phyloP scores from a whole-genome alignment of 495 filamentous ascomycete species.

The Aspergillus bridgeri region DNA sequence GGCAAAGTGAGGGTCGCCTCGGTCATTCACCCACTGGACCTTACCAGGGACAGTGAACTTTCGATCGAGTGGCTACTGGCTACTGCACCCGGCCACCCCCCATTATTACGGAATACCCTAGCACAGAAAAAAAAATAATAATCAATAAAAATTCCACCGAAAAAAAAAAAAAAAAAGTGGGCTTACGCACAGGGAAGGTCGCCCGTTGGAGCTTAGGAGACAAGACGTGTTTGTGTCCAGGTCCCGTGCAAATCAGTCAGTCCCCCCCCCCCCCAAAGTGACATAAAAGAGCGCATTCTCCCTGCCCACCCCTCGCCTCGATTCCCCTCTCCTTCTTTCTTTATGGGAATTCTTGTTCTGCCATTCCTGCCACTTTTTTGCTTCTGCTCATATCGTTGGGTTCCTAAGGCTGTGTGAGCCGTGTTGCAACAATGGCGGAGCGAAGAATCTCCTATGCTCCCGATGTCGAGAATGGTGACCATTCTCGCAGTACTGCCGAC shows the following conservation, averaged over 20 bases:
- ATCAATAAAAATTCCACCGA: conserved; percentile 9
- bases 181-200: conserved; percentile 28
- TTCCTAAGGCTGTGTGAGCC: conserved; percentile 45
- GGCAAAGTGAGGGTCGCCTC: conserved; percentile 5
- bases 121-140: conserved; percentile 14
- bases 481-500: conserved; percentile 34
- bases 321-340: conserved; percentile 23
- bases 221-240: conserved; percentile 26
- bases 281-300: conserved; percentile 27
- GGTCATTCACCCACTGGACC: conserved; percentile 9
- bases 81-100: conserved; percentile 20
- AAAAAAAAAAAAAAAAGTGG: conserved; percentile 24
- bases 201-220: conserved; percentile 28
- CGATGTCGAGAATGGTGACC: conserved; percentile 50
- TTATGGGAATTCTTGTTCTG: conserved; percentile 47
- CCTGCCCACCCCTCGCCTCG: conserved; percentile 23
- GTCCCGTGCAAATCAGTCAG: conserved; percentile 28
- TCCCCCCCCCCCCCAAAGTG: conserved; percentile 23
- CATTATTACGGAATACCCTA: conserved; percentile 6
- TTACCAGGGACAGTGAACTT: conserved; percentile 18
- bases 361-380: conserved; percentile 38
- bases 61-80: conserved; percentile 24
- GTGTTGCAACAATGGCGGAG: conserved; percentile 49
- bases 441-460: conserved; percentile 54
- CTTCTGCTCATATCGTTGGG: conserved; percentile 43